Base-by-base conservation (phyloP, 2,329 filamentous ascomycete genomes). In the Sporothrix brunneoviolacea region DNA sequence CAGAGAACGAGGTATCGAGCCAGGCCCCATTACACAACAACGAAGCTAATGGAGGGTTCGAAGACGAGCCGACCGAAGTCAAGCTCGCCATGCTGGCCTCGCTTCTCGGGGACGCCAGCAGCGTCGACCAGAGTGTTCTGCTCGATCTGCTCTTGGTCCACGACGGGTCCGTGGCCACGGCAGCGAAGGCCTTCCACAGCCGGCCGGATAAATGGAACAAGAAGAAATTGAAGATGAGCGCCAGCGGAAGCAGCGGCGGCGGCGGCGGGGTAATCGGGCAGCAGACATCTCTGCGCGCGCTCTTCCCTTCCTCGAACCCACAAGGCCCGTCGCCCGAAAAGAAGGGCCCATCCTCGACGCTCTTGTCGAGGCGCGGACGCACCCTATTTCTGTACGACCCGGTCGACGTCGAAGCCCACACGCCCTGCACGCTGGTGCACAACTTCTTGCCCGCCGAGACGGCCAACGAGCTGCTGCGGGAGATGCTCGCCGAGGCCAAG, bases 391-490 rank as follows among this genome's bases (percentile, higher is more conserved):
- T 97, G 0, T 97, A 86, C 65, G 82, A 87, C 37, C 87, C 91
- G 0, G 73, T 81, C 35, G 90, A 95, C 59, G 80, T 97, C 40
- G 85, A 88, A 43, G 75, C 79, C 21, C 79, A 95, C 62, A 95
- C 91, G 0, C 90, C 93, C 1, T 96, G 91, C 68, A 91, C 88
- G 10, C 86, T 97, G 57, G 82, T 96, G 50, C 90, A 95, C 67
- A 93, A 95, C 61, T 96, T 97, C 59, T 73, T 98, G 0, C 82
- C 88, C 0, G 27, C 74, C 0, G 72, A 83, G 2, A 75, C 86
- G 52, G 91, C 93, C 35, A 84, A 89, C 56, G 73, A 76, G 1
- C 73, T 98, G 12, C 72, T 97, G 1, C 65, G 67, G 28, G 91
- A 97, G 64, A 74, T 97, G 33, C 68, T 95, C 2, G 68, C 74